Evolutionary conservation across 768 basidiomycete genomes (phyloP).

Genomic region (Candolleomyces efflorescens): DNA sequence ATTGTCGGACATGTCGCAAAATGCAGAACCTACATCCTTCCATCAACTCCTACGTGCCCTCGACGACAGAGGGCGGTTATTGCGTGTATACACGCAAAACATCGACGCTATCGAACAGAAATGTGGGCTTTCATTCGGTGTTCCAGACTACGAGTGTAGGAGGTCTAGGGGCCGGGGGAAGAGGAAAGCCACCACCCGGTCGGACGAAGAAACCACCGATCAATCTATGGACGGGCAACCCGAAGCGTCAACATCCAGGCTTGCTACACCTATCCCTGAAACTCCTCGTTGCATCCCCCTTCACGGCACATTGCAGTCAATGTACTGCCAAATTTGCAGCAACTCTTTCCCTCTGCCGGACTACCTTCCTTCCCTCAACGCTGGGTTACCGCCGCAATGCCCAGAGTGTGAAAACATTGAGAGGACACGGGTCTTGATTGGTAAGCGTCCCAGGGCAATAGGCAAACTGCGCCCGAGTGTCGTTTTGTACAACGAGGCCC

Average conservation of each 20-base stretch:
- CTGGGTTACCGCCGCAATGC: slow-evolving; percentile 69
- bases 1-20: slow-evolving; percentile 66
- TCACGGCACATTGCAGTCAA: slow-evolving; percentile 76
- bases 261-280: slow-evolving; percentile 50
- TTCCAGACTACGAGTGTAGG: slow-evolving; percentile 63
- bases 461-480: slow-evolving; percentile 84
- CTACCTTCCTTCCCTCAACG: slow-evolving; percentile 54
- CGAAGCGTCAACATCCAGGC: slow-evolving; percentile 22
- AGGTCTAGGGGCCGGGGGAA: slow-evolving; percentile 51
- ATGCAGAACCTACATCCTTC: slow-evolving; percentile 76
- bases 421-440: slow-evolving; percentile 62
- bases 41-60: slow-evolving; percentile 71
- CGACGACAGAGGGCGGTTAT: slow-evolving; percentile 69
- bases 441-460: slow-evolving; percentile 75
- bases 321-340: slow-evolving; percentile 81
- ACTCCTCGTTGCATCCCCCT: slow-evolving; percentile 84
- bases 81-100: slow-evolving; percentile 92
- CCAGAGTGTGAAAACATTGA: slow-evolving; percentile 74
- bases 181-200: slow-evolving; percentile 23
- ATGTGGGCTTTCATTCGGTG: slow-evolving; percentile 83
- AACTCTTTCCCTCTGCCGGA: slow-evolving; percentile 63
- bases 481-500: slow-evolving; percentile 86
- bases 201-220: slow-evolving; percentile 4
- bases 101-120: slow-evolving; percentile 87
- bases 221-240: slow-evolving; percentile 1